phyloP scores from a whole-genome alignment of 2,329 filamentous ascomycete species.

The Paraphaeosphaeria sporulosa region DNA sequence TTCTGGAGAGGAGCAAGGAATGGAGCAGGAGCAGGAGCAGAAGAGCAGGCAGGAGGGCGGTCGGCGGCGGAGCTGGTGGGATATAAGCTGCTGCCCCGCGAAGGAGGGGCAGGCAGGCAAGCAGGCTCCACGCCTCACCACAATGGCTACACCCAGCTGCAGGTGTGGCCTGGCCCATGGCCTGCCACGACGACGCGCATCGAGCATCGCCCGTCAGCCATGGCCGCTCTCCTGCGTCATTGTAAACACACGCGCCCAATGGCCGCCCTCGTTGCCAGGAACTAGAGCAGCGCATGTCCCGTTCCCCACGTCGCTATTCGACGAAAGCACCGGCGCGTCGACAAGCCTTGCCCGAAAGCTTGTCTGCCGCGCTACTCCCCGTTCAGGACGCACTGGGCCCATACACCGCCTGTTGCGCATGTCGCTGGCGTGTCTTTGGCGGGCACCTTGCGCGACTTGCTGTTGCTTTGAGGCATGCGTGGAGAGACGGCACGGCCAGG shows the following conservation, averaged over 20 bases:
- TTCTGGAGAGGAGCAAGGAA: neutral
- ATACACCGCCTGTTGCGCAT: slow-evolving; percentile 13
- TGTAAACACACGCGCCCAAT: neutral
- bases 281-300: neutral
- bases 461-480: neutral
- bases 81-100: slow-evolving; percentile 7
- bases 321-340: slow-evolving; percentile 2
- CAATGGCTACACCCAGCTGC: too few species aligned
- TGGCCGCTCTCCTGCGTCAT: neutral
- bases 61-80: neutral
- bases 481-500: neutral
- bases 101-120: neutral
- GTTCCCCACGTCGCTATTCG: slow-evolving; percentile 1
- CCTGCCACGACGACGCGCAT: slow-evolving; percentile 1
- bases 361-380: neutral
- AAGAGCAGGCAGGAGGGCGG: neutral
- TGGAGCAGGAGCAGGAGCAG: neutral
- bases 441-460: neutral
- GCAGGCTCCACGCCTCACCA: too few species aligned
- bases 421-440: slow-evolving; percentile 9
- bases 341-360: slow-evolving; percentile 10
- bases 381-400: neutral
- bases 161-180: neutral
- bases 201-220: slow-evolving; percentile 1
- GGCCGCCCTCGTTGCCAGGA: neutral